A percentile compares a stretch with the other conserved stretches of the same genome.
phyloP scores from a whole-genome alignment of 768 basidiomycete species.

The Ramaria sp. region DNA sequence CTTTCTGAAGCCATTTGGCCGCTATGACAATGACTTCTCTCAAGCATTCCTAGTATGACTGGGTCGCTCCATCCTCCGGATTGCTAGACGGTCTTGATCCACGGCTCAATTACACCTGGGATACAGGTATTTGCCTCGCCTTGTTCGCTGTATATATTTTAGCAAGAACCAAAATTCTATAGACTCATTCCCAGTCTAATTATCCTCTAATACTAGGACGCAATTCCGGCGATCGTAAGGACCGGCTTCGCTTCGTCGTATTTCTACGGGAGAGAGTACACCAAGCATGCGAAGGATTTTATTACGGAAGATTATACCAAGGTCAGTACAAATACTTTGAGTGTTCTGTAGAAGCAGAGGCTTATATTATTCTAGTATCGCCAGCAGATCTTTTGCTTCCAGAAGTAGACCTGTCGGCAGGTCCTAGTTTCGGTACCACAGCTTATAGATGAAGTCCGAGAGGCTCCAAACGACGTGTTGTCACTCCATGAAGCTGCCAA shows the following conservation, averaged over 20 bases:
- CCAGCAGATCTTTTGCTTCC: constrained; percentile 28
- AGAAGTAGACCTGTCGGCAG: constrained; percentile 30
- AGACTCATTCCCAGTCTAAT: not conserved
- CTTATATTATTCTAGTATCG: constrained; percentile 9
- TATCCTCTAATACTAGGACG: not conserved
- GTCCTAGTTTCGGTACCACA: constrained; percentile 24
- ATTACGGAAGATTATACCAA: constrained; percentile 23
- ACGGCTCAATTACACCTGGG: no score
- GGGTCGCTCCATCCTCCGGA: no score
- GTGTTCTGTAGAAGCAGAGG: not conserved
- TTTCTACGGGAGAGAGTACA: constrained; percentile 14
- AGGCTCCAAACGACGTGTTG: constrained; percentile 10
- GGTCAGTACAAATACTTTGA: constrained; percentile 12
- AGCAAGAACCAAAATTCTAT: no score
- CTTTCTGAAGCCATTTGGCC: no score
- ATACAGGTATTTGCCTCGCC: no score
- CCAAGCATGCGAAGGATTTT: constrained; percentile 13
- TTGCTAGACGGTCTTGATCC: no score
- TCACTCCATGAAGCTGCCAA: constrained; percentile 5
- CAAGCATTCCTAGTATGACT: no score
- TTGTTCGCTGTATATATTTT: no score
- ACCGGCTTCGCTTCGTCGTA: constrained; percentile 4
- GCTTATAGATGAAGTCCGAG: constrained; percentile 20
- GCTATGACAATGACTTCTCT: no score
- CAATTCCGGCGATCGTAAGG: constrained; percentile 1